Conservation (phyloP, 768 basidiomycete species). For the Phlebiopsis gigantea region DNA sequence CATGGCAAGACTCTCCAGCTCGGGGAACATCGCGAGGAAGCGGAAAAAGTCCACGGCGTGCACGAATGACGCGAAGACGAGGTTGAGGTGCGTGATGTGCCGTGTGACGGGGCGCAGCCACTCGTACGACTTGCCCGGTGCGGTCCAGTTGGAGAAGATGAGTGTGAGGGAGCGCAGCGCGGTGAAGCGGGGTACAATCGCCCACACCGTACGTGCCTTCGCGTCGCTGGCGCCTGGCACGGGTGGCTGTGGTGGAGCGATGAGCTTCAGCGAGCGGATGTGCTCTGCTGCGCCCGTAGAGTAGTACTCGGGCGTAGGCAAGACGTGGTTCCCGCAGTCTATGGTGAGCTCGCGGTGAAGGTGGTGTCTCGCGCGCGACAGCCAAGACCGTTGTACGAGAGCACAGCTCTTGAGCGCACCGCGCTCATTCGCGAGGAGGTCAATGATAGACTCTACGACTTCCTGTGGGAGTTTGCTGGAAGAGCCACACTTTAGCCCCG, state of each 20-base stretch:
- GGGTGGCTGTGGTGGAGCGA: not conserved
- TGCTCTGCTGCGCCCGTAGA: constrained; percentile 3
- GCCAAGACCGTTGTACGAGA: constrained; percentile 15
- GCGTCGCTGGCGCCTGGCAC: not conserved
- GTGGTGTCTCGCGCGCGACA: constrained; percentile 13
- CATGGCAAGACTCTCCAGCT: not conserved
- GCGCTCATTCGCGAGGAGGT: constrained; percentile 17
- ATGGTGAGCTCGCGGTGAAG: constrained; percentile 11
- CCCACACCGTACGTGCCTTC: constrained; percentile 1
- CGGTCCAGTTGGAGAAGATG: constrained; percentile 8
- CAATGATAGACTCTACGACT: constrained; percentile 19
- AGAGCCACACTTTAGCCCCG: not conserved
- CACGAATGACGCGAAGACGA: constrained; percentile 5
- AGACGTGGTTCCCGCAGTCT: not conserved
- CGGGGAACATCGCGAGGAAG: constrained; percentile 9
- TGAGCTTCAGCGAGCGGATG: constrained; percentile 14
- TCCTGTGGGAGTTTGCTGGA: constrained; percentile 17
- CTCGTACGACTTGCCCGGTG: not conserved
- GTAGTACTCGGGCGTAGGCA: not conserved
- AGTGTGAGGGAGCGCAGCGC: constrained; percentile 4
- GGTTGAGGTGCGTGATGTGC: constrained; percentile 4
- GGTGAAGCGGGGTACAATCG: constrained; percentile 6
- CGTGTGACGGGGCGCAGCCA: constrained; percentile 1
- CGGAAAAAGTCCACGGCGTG: constrained; percentile 3
- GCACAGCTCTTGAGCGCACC: constrained; percentile 16